Conservation (phyloP, 2,329 filamentous ascomycete genomes). For the Colletotrichum sp. region DNA sequence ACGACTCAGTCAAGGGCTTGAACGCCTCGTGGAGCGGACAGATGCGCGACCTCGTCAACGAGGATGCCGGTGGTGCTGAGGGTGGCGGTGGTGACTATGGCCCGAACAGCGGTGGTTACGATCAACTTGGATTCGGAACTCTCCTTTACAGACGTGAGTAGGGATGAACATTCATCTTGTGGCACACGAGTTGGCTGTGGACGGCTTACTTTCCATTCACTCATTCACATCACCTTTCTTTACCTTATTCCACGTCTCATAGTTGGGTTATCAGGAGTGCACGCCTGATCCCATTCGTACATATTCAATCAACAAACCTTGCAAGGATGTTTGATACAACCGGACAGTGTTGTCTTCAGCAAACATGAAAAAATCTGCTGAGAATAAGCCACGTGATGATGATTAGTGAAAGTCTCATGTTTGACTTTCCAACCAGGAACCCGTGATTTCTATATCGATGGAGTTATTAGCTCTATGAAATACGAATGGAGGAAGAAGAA, state of each 20-base stretch:
- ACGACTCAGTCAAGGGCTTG: conserved; percentile 39
- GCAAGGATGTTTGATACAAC: accelerated
- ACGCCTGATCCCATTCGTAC: not conserved
- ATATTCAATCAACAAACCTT: not conserved
- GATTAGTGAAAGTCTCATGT: no score
- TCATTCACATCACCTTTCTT: not conserved
- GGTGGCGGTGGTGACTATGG: conserved; percentile 51
- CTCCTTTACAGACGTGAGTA: conserved; percentile 26
- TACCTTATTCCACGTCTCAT: not conserved
- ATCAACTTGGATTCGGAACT: conserved; percentile 38
- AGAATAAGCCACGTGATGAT: no score
- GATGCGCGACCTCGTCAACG: conserved; percentile 40
- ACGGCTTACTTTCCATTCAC: not conserved
- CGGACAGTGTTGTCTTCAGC: not conserved
- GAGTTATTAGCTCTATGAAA: not conserved
- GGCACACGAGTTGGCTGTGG: not conserved
- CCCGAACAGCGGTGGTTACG: conserved; percentile 43
- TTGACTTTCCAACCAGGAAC: not conserved
- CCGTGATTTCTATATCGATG: not conserved
- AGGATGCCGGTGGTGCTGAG: conserved; percentile 39
- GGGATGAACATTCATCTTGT: not conserved
- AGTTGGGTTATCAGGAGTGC: not conserved
- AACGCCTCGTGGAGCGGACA: conserved; percentile 40
- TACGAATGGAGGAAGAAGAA: accelerated
- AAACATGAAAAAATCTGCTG: no score